A percentile compares a stretch with the other conserved stretches of the same genome.
phyloP scores from a whole-genome alignment of 2,329 filamentous ascomycete genomes.

The Xylariaceae sp. region DNA sequence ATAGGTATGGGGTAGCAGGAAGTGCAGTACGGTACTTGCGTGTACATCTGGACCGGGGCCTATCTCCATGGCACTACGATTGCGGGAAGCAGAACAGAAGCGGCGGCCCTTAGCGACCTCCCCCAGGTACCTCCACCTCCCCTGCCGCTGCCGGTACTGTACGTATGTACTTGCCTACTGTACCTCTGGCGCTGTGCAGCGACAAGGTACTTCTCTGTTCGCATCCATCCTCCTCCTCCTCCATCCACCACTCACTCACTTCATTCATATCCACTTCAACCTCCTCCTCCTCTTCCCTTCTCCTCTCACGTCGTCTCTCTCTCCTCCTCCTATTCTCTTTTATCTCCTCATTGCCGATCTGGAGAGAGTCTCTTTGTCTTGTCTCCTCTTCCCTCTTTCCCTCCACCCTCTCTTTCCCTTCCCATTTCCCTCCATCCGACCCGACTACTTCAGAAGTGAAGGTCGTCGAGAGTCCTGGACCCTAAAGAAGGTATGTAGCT shows the following conservation, averaged over 20 bases:
- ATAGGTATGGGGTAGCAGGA: no score
- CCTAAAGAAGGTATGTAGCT: slow-evolving; percentile 31
- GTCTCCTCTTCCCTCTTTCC: slow-evolving; percentile 21
- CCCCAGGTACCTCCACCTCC: slow-evolving; percentile 12
- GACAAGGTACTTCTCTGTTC: background rate
- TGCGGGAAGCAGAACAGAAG: background rate
- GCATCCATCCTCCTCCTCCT: slow-evolving; percentile 19
- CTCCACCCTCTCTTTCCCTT: slow-evolving; percentile 31
- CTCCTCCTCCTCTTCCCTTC: slow-evolving; percentile 21
- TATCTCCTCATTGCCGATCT: slow-evolving; percentile 15
- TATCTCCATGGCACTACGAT: no score
- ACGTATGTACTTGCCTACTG: slow-evolving; percentile 17
- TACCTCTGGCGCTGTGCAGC: slow-evolving; percentile 4
- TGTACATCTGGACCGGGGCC: no score
- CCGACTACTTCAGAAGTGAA: slow-evolving; percentile 32
- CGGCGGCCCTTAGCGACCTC: no score
- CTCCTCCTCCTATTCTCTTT: slow-evolving; percentile 22
- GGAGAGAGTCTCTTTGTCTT: slow-evolving; percentile 18
- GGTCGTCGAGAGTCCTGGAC: slow-evolving; percentile 30
- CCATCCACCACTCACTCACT: slow-evolving; percentile 6
- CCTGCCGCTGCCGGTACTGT: slow-evolving; percentile 16
- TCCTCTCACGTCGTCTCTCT: slow-evolving; percentile 22
- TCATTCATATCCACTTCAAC: slow-evolving; percentile 23
- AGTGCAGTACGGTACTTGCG: no score
- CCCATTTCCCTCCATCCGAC: slow-evolving; percentile 34